Evolutionary conservation across 2,329 filamentous ascomycete species (phyloP).

Genomic region (Pseudofabraea citricarpa): DNA sequence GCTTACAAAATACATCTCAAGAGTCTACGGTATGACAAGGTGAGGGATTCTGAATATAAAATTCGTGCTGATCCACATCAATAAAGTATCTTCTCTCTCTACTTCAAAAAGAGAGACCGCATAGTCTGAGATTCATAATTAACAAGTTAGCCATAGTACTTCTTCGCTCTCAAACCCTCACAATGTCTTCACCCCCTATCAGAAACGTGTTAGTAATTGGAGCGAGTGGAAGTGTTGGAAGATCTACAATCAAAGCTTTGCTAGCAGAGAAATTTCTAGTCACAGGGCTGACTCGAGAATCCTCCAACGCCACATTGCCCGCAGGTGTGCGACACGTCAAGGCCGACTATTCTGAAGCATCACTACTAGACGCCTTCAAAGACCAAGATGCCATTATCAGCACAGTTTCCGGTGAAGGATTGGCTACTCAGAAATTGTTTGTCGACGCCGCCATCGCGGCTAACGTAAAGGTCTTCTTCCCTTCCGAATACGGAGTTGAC

Average conservation of each 20-base stretch:
- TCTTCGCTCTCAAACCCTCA: no score
- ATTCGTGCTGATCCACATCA: no score
- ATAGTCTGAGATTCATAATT: no score
- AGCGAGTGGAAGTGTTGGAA: not conserved
- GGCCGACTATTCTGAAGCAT: conserved; percentile 2
- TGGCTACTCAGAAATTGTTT: conserved; percentile 41
- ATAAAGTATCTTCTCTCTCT: no score
- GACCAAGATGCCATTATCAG: conserved; percentile 53
- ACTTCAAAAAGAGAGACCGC: no score
- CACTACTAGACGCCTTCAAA: conserved; percentile 32
- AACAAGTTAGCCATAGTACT: no score
- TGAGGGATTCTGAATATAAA: no score
- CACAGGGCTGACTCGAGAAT: not conserved
- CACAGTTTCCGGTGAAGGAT: conserved; percentile 37
- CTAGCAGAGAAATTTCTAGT: not conserved
- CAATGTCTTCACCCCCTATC: no score
- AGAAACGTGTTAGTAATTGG: no score
- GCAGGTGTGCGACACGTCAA: conserved; percentile 12
- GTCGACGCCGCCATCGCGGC: conserved; percentile 51
- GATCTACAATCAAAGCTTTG: not conserved
- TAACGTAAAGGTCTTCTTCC: conserved; percentile 53
- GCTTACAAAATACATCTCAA: no score
- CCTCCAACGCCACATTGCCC: conserved; percentile 7
- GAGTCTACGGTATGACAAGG: no score
- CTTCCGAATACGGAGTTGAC: conserved; percentile 42